phyloP scores from a whole-genome alignment of 2,329 filamentous ascomycete genomes.

The Fusarium equiseti region DNA sequence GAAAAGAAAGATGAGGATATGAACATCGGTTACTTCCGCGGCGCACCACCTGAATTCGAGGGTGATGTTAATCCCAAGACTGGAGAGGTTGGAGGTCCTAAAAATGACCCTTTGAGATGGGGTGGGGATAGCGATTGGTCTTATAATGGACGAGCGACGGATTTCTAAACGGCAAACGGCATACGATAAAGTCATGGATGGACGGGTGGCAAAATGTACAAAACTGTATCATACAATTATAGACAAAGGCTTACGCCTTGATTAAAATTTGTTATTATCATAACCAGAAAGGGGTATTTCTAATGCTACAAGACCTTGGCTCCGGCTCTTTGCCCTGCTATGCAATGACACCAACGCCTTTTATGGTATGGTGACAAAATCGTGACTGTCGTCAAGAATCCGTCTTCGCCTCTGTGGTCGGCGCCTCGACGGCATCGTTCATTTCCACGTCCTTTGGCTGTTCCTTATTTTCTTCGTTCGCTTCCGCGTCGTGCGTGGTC shows the following conservation, averaged over 20 bases:
- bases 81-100: conserved; percentile 94
- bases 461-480: conserved; percentile 7
- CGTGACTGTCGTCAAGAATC: conserved; percentile 32
- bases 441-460: conserved; percentile 51
- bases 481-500: conserved; percentile 22
- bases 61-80: conserved; percentile 94
- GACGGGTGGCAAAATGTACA: conserved; percentile 1
- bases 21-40: conserved; percentile 74
- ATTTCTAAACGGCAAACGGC: conserved; percentile 69
- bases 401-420: conserved; percentile 29
- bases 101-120: conserved; percentile 96
- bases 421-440: conserved; percentile 42
- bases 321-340: conserved; percentile 25
- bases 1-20: conserved; percentile 58
- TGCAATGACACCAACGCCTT: conserved; percentile 45
- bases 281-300: conserved; percentile 46
- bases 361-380: conserved; percentile 30
- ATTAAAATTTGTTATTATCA: conserved; percentile 39
- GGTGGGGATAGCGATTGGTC: conserved; percentile 83
- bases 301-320: conserved; percentile 44
- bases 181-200: background rate
- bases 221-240: conserved; percentile 35
- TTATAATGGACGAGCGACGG: conserved; percentile 93
- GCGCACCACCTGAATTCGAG: conserved; percentile 90
- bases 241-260: conserved; percentile 25